Conservation (phyloP, 2,329 filamentous ascomycete species). For the Monosporascus ibericus region DNA sequence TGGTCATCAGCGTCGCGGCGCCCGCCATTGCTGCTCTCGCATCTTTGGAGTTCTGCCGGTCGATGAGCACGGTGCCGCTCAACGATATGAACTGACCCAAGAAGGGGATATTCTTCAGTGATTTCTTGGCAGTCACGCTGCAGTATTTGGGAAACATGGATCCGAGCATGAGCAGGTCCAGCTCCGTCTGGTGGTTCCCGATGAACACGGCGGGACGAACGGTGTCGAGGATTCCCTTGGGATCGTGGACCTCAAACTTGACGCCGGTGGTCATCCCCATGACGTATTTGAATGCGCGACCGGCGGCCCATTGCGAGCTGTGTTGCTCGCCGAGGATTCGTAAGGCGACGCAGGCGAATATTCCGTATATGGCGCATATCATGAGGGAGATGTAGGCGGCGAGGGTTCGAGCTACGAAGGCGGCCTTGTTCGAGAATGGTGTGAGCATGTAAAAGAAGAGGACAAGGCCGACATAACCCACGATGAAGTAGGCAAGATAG, state of each 20-base stretch:
- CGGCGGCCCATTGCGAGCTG: constrained; percentile 80
- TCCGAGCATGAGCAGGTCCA: constrained; percentile 90
- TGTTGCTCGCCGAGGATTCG: constrained; percentile 66
- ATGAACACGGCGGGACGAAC: constrained; percentile 82
- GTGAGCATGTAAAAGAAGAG: constrained; percentile 58
- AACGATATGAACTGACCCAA: constrained; percentile 92
- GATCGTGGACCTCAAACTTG: constrained; percentile 68
- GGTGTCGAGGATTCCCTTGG: constrained; percentile 54
- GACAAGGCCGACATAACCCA: constrained; percentile 45
- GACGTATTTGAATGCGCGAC: constrained; percentile 69
- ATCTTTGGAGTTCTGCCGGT: constrained; percentile 76
- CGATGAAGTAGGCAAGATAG: constrained; percentile 37
- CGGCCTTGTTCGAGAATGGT: constrained; percentile 49
- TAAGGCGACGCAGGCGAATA: constrained; percentile 65
- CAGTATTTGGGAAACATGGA: constrained; percentile 85
- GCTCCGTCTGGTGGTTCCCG: constrained; percentile 92
- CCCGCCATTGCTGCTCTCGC: constrained; percentile 80
- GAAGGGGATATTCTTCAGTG: constrained; percentile 71
- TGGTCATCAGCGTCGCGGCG: constrained; percentile 73
- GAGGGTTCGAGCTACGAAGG: constrained; percentile 64
- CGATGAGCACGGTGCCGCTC: constrained; percentile 89
- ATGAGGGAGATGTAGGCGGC: constrained; percentile 59
- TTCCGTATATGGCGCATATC: constrained; percentile 63
- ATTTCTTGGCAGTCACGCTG: constrained; percentile 87
- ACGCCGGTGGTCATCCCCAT: constrained; percentile 75